phyloP scores from a whole-genome alignment of 495 filamentous ascomycete species.

The Arthonia radiata region DNA sequence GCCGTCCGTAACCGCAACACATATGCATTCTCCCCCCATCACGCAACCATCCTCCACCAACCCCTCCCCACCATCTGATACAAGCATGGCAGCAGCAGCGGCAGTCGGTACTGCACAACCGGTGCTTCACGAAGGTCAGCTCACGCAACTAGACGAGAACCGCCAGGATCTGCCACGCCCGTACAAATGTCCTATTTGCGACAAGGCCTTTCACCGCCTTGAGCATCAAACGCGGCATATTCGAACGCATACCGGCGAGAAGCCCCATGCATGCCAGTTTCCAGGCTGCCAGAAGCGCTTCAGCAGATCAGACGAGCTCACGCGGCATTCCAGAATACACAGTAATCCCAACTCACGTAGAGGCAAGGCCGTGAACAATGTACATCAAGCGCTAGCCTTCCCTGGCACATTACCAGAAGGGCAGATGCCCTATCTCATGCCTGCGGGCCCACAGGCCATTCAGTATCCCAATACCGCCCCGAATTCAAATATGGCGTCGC shows the following conservation, averaged over 20 bases:
- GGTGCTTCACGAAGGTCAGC: too few species aligned
- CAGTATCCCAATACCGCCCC: conserved; percentile 68
- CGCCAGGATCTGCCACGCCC: conserved; percentile 73
- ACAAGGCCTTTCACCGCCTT: conserved; percentile 94
- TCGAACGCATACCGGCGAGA: conserved; percentile 31
- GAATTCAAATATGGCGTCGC: conserved; percentile 65
- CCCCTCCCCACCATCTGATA: background rate
- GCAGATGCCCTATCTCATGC: conserved; percentile 43
- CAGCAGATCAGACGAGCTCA: conserved; percentile 89
- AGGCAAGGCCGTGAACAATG: conserved; percentile 33
- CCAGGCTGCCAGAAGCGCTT: conserved; percentile 94
- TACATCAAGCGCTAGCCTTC: conserved; percentile 18
- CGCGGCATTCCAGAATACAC: conserved; percentile 92
- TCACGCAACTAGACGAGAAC: conserved; percentile 11
- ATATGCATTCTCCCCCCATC: too few species aligned
- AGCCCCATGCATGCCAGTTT: conserved; percentile 24
- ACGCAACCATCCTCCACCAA: too few species aligned
- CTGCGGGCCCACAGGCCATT: conserved; percentile 53
- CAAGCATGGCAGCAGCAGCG: background rate
- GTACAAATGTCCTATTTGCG: conserved; percentile 95
- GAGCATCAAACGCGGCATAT: conserved; percentile 98
- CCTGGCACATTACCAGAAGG: conserved; percentile 25
- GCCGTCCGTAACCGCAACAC: too few species aligned
- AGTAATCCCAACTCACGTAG: conserved; percentile 93
- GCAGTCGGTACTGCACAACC: background rate